Evolutionary conservation across 2,329 filamentous ascomycete species (phyloP), one percentile per base, ranked within the genome.

Genomic region (Fusarium veterinarium): DNA sequence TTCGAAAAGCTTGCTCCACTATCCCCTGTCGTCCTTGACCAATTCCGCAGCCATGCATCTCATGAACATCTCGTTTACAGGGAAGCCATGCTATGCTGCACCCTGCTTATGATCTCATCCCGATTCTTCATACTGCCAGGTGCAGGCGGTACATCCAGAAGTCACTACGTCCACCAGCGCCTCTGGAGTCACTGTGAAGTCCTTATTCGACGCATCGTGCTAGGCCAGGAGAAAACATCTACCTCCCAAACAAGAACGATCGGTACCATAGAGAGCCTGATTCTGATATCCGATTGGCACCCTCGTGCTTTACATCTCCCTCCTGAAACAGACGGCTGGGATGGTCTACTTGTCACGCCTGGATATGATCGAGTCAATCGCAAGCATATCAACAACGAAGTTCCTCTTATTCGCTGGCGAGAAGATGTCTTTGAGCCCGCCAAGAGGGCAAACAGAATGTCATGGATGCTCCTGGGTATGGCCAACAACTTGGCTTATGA

Each of bases 361-460:
- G 64, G 49, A 1, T 75, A 75, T 16, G 74, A 77, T 17, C 74
- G 62, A 4, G 35, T 65, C 2, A 72, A 77, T 16, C 60, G 75
- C 2, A 69, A 67, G 52, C 46, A 55, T 14, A 66, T 56, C 11
- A 67, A 77, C 9, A 57, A 75, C 6, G 74, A 78, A 38, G 68
- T 65, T 0, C 72, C 72, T 1, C 72, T 77, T 0, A 72, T 77
- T 37, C 66, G 76, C 0, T 78, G 76, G 76, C 53, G 69, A 3
- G 70, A 77, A 12, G 76, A 78, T 28, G 76, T 77, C 5, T 77
- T 78, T 40, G 69, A 77, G 14, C 76, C 76, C 3, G 74, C 76
- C 0, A 75, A 76, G 41, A 48, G 76, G 40, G 73, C 76, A 1
- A 75, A 76, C 11, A 65, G 75, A 33, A 78, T 77, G 76, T 78